Evolutionary conservation across 305 asterid genomes (phyloP).

Genomic region (Fraxinus dipetala): DNA sequence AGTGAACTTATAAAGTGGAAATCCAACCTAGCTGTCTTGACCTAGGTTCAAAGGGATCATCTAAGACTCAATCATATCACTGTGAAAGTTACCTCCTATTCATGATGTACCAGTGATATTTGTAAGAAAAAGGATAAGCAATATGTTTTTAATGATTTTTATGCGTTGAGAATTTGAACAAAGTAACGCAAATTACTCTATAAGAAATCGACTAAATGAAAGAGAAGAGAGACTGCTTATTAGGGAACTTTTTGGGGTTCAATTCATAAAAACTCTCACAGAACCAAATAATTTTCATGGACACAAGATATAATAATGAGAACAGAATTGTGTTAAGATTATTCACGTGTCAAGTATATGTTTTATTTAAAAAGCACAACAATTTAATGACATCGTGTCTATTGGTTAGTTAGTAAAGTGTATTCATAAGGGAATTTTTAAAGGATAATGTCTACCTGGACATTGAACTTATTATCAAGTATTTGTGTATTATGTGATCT

Average conservation of each 20-base stretch:
- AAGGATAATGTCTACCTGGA: no score
- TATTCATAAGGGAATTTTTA: no score
- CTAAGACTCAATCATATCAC: background rate
- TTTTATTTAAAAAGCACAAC: no score
- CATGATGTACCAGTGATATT: background rate
- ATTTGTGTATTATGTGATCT: no score
- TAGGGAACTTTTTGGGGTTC: background rate
- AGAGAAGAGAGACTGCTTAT: background rate
- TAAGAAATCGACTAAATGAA: no score
- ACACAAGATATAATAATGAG: background rate
- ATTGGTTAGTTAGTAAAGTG: no score
- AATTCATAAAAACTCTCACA: background rate
- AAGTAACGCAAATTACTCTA: background rate
- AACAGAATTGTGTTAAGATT: no score
- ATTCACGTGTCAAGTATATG: no score
- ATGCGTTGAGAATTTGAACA: background rate
- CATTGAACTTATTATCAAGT: no score
- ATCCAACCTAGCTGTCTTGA: background rate
- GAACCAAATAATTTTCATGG: background rate
- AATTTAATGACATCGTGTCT: no score
- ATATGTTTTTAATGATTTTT: no score
- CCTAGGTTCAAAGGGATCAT: background rate
- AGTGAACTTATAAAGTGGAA: background rate
- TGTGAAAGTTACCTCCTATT: background rate
- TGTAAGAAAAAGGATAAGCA: background rate